Evolutionary conservation across 2,329 filamentous ascomycete species (phyloP).

Genomic region (Orbilia brochopaga): DNA sequence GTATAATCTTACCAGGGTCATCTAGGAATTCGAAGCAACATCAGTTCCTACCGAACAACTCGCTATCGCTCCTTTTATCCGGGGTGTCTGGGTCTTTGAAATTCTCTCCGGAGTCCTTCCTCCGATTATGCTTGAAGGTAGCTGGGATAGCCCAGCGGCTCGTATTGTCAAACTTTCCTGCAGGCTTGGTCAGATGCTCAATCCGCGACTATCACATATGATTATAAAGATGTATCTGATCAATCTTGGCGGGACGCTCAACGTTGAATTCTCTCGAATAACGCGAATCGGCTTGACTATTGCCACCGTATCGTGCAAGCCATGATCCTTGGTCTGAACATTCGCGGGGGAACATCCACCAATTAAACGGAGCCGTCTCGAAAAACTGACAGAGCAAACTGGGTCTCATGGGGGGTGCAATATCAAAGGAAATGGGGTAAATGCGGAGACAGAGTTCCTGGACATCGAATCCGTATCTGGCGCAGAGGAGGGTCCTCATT

Average conservation of each 20-base stretch:
- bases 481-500: not conserved
- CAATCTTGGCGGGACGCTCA: not conserved
- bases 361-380: not conserved
- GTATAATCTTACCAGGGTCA: not conserved
- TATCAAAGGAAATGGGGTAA: not conserved
- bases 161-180: conserved; percentile 21
- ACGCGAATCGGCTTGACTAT: not conserved
- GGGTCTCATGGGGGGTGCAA: not conserved
- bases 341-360: not conserved
- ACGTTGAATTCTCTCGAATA: not conserved
- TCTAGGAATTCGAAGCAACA: not conserved
- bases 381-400: not conserved
- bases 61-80: not conserved
- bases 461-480: not conserved
- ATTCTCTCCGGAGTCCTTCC: not conserved
- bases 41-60: not conserved
- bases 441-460: not conserved
- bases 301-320: not conserved
- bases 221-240: not conserved
- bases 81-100: not conserved
- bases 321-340: not conserved
- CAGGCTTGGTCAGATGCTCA: conserved; percentile 8
- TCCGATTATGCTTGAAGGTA: too few relatives aligned
- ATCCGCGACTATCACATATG: not conserved
- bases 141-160: not conserved